These are phyloP conservation scores for Camellia lanceoleosa DNA, from an alignment of 148 eudicot species.

Conservation along the genomic window DNA sequence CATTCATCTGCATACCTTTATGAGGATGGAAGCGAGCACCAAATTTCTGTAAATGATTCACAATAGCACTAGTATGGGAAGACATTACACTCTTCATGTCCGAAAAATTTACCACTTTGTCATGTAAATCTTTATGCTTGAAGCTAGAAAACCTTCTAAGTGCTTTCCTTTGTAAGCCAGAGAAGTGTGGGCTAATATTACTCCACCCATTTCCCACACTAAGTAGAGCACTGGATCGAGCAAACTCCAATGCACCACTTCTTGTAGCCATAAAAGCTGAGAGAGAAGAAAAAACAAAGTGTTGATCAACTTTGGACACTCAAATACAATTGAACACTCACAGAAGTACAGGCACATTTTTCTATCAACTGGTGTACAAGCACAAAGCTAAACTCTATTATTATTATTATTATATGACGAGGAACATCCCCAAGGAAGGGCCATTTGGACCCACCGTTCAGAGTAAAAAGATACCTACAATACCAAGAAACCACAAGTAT, in stretches of 20 bases:
- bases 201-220: conserved; percentile 33
- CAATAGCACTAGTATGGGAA: conserved; percentile 33
- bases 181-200: conserved; percentile 27
- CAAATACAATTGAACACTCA: not conserved
- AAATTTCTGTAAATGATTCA: conserved; percentile 35
- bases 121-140: conserved; percentile 28
- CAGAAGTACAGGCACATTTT: not conserved
- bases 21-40: conserved; percentile 25
- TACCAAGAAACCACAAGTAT: no score
- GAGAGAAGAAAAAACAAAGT: conserved; percentile 2
- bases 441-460: no score
- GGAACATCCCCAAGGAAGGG: no score
- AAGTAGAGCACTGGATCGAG: conserved; percentile 41
- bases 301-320: conserved; percentile 1
- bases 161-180: conserved; percentile 37
- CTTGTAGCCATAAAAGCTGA: conserved; percentile 50
- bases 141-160: conserved; percentile 39
- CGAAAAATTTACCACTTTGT: conserved; percentile 33
- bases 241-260: conserved; percentile 41
- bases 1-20: conserved; percentile 33
- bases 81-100: conserved; percentile 31
- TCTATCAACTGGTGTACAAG: not conserved
- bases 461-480: no score
- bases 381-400: not conserved
- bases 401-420: no score